Evolutionary conservation across 2,329 filamentous ascomycete species (phyloP).

Genomic region (Akanthomyces muscarius): DNA sequence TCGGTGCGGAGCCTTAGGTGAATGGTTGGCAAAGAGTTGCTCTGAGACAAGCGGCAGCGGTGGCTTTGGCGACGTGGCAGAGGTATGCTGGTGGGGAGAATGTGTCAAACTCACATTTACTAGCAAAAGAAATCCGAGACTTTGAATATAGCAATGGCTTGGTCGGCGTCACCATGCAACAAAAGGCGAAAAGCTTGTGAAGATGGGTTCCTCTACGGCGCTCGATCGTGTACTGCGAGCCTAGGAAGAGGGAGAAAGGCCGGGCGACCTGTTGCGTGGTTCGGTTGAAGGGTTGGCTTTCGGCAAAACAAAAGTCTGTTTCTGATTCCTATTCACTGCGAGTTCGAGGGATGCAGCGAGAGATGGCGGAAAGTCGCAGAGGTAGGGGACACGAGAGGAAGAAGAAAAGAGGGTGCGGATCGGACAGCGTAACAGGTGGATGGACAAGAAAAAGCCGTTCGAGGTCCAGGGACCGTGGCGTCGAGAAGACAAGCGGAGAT

Average conservation of each 20-base stretch:
- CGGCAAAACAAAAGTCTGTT: background rate
- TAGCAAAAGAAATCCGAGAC: slow-evolving; percentile 11
- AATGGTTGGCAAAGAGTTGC: background rate
- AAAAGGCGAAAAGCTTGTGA: background rate
- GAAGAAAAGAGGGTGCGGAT: background rate
- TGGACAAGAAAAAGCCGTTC: slow-evolving; percentile 8
- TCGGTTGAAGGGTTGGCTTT: background rate
- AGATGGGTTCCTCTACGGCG: background rate
- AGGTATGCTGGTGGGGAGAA: slow-evolving; percentile 13
- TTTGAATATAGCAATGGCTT: background rate
- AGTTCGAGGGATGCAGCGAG: background rate
- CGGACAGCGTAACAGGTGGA: background rate
- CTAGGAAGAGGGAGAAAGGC: background rate
- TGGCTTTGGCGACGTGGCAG: slow-evolving; percentile 6
- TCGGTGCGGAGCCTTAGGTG: background rate
- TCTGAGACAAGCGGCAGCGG: slow-evolving; percentile 15
- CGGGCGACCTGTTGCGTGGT: background rate
- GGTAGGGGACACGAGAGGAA: background rate
- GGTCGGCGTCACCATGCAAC: background rate
- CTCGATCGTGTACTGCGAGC: background rate
- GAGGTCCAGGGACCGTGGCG: slow-evolving; percentile 9
- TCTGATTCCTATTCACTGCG: background rate
- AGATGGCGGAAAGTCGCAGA: background rate
- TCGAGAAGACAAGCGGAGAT: slow-evolving; percentile 9
- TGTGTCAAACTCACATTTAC: slow-evolving; percentile 13